Evolutionary conservation across 345 rosid genomes (phyloP), one percentile per base, ranked within the genome.

Genomic region (Hypericum perforatum): DNA sequence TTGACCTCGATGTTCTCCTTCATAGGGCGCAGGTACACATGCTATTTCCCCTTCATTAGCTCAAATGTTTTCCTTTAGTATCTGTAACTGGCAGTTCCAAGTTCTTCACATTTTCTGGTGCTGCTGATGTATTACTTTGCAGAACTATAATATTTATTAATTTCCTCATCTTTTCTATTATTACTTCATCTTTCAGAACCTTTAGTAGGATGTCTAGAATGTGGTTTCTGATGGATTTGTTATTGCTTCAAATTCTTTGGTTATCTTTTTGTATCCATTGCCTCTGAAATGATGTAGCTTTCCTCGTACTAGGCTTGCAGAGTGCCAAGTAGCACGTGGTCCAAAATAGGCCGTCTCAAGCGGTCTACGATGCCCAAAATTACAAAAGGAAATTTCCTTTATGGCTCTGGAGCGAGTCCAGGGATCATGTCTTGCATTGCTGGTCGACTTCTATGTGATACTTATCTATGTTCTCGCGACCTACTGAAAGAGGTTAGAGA

Each of bases 351-450:
- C 41, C 95, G 97, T 48, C 89, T 92, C 48, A 88, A 83, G 76
- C 98, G 98, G 45, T 81, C 94, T 52, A 67, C 63, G 57, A 92
- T 92, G 98, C 98, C 98, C 57, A 92, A 74, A 66, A 82, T 88
- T 65, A 67, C 77, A 38, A 88, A 74, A 78, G 86, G 90, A 68
- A 82, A 73, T 69, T 61, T 78, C 41, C 59, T 73, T 59, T 87
- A 75, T 66, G 97, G 96, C 10, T 83, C 95, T 16, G 95, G 98
- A 64, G 98, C 98, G 62, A 80, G 94, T 73, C 86, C 77, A 8
- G 97, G 97, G 71, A 67, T 92, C 66, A 83, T 88, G 86, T 78
- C 94, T 65, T 92, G 98, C 80, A 74, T 88, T 71, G 83, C 94
- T 55, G 97, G 98, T 49, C 82, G 97, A 64, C 95, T 92, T 65